These are phyloP conservation scores for Yarrowia keelungensis DNA, from an alignment of 805 yeast species.

Conservation along the genomic window DNA sequence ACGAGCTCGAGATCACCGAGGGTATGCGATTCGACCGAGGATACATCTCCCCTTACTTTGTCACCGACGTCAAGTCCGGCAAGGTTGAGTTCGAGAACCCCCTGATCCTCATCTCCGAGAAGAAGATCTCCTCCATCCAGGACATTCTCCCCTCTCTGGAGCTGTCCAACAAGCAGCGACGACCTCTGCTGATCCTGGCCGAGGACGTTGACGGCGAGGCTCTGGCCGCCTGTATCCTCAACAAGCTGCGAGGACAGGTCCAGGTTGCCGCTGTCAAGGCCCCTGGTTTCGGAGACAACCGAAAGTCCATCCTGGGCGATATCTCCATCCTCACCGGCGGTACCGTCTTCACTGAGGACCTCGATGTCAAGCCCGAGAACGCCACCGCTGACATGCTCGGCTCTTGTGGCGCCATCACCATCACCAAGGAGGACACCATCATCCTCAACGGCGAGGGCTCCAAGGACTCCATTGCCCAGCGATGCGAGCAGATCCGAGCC, in stretches of 20 bases:
- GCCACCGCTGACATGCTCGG: constrained; percentile 91
- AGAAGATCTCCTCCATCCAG: constrained; percentile 88
- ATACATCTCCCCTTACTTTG: constrained; percentile 94
- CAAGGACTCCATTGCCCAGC: constrained; percentile 76
- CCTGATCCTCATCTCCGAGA: constrained; percentile 83
- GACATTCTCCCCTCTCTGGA: constrained; percentile 93
- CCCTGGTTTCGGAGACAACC: constrained; percentile 99
- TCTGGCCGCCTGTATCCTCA: constrained; percentile 94
- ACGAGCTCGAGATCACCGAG: constrained; percentile 94
- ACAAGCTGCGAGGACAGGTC: constrained; percentile 97
- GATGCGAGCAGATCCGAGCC: constrained; percentile 93
- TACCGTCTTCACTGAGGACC: constrained; percentile 84
- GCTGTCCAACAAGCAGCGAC: constrained; percentile 88
- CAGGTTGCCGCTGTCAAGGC: constrained; percentile 98
- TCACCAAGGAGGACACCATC: constrained; percentile 96
- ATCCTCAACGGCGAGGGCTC: constrained; percentile 90
- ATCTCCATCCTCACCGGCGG: constrained; percentile 95
- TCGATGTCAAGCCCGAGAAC: constrained; percentile 93
- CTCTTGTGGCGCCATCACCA: constrained; percentile 85
- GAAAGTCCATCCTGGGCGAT: constrained; percentile 95
- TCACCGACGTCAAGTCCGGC: constrained; percentile 88
- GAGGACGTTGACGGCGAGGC: constrained; percentile 99
- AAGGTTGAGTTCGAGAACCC: constrained; percentile 97
- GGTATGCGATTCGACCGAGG: constrained; percentile 99
- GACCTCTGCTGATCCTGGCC: constrained; percentile 91